Conservation (phyloP, 1,284 basidiomycete genomes). For the Chalciporus piperatoides region DNA sequence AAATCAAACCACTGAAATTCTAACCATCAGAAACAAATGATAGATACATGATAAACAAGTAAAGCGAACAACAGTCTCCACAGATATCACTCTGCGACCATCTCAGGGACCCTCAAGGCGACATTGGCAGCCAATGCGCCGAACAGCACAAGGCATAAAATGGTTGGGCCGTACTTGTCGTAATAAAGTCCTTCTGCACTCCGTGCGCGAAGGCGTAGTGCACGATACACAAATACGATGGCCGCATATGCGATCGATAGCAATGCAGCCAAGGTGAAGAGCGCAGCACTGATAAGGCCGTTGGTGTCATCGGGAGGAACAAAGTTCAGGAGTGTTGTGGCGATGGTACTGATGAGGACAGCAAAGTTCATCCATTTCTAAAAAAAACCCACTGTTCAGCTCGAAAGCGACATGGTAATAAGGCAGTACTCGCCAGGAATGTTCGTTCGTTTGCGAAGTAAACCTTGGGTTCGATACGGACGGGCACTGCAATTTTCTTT, state of each 20-base stretch:
- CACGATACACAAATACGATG: conserved; percentile 85
- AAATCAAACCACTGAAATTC: not conserved
- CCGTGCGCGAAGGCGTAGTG: conserved; percentile 69
- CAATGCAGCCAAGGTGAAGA: conserved; percentile 91
- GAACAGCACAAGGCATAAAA: conserved; percentile 70
- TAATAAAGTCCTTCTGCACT: conserved; percentile 83
- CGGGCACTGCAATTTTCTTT: conserved; percentile 89
- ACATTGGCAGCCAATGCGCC: conserved; percentile 76
- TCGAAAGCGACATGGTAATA: conserved; percentile 2
- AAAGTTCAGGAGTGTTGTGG: conserved; percentile 90
- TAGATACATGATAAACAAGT: conserved; percentile 8
- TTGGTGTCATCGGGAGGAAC: conserved; percentile 68
- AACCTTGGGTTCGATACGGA: conserved; percentile 96
- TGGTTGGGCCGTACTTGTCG: conserved; percentile 82
- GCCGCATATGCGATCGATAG: conserved; percentile 87
- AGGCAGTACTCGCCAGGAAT: conserved; percentile 61
- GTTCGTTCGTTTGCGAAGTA: conserved; percentile 96
- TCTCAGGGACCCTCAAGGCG: conserved; percentile 52
- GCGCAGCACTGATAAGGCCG: conserved; percentile 79
- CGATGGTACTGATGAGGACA: conserved; percentile 85
- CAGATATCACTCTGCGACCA: conserved; percentile 24
- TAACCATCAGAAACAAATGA: not conserved
- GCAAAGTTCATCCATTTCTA: conserved; percentile 95
- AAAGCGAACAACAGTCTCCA: not conserved
- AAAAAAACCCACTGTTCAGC: conserved; percentile 10